A percentile compares a stretch with the other conserved stretches of the same genome.
Conservation (phyloP, 371 early-diverging fungal species). For the Rhizopus stolonifer region DNA sequence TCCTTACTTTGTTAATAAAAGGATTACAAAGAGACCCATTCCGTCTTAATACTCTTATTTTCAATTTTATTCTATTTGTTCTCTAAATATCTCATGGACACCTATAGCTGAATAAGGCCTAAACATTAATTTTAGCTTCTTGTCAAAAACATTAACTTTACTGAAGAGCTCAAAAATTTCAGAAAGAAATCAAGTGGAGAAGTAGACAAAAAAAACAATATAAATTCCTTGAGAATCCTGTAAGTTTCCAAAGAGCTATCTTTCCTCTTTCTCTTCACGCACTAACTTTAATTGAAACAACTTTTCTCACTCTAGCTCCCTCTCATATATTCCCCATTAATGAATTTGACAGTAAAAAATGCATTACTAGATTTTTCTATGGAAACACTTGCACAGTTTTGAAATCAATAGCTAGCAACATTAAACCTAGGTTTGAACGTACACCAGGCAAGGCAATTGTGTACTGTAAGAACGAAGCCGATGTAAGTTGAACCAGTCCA, state of each 20-base stretch:
- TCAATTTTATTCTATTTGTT: no score
- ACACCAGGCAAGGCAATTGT: neutral
- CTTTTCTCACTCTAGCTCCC: neutral
- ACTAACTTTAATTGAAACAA: constrained; percentile 3
- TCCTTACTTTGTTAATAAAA: no score
- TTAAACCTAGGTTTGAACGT: neutral
- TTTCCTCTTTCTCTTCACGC: constrained; percentile 5
- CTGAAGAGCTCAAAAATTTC: neutral
- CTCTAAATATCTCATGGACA: neutral
- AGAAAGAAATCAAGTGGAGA: neutral
- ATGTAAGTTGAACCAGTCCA: constrained; percentile 1
- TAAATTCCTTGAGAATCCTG: constrained; percentile 5
- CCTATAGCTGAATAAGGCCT: constrained; percentile 3
- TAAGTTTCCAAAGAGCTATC: constrained; percentile 33
- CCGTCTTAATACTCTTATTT: no score
- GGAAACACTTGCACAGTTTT: neutral
- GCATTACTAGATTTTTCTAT: neutral
- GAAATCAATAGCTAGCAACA: neutral
- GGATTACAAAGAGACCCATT: no score
- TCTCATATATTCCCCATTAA: neutral
- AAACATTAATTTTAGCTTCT: constrained; percentile 1
- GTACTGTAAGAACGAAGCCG: constrained; percentile 1
- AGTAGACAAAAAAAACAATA: neutral
- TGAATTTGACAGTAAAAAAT: neutral
- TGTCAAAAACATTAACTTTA: neutral